phyloP scores from a whole-genome alignment of 2,329 filamentous ascomycete species.

The Chrysosporium queenslandicum region DNA sequence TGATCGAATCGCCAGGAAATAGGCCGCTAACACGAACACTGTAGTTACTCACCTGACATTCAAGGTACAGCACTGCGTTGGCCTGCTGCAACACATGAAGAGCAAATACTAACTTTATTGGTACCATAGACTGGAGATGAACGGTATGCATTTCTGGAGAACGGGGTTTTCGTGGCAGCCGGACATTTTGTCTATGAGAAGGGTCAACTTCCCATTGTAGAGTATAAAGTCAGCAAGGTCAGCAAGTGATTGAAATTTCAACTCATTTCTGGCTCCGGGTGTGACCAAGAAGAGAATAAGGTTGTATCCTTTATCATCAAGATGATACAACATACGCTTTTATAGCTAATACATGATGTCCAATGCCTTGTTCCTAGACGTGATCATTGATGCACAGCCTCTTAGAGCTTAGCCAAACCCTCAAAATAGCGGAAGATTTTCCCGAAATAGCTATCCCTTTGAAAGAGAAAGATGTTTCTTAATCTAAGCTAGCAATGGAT shows the following conservation, averaged over 20 bases:
- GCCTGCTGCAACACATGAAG: neutral
- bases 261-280: neutral
- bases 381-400: too few species aligned
- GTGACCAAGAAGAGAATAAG: too few species aligned
- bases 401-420: too few species aligned
- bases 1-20: neutral
- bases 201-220: conserved; percentile 31
- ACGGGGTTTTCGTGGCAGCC: conserved; percentile 32
- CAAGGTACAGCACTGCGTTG: conserved; percentile 22
- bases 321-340: too few species aligned
- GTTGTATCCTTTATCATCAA: too few species aligned
- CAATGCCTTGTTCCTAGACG: too few species aligned
- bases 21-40: neutral
- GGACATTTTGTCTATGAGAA: conserved; percentile 33
- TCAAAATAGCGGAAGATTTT: too few species aligned
- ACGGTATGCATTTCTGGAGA: conserved; percentile 35
- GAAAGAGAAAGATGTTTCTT: neutral
- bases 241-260: conserved; percentile 16
- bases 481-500: conserved; percentile 21
- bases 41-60: conserved; percentile 32
- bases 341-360: too few species aligned
- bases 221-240: conserved; percentile 37
- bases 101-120: neutral
- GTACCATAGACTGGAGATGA: conserved; percentile 34
- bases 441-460: too few species aligned